phyloP scores from a whole-genome alignment of 768 basidiomycete species.

The Tephrocybe rancida region DNA sequence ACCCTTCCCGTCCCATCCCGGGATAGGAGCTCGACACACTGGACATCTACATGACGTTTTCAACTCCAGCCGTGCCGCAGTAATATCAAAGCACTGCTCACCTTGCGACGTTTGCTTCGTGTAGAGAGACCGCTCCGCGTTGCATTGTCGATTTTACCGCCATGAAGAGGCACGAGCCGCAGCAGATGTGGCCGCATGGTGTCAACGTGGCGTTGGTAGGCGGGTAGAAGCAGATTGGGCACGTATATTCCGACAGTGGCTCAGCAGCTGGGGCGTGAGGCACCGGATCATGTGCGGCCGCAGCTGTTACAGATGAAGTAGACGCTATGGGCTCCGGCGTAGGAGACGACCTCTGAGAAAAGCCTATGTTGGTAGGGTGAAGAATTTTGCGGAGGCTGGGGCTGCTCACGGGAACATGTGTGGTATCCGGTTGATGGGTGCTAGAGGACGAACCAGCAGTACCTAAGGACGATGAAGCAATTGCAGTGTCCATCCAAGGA shows the following conservation, averaged over 20 bases:
- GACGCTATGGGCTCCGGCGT: neutral
- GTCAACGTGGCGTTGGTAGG: slow-evolving; percentile 78
- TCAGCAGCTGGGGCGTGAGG: slow-evolving; percentile 27
- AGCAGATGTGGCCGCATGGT: slow-evolving; percentile 80
- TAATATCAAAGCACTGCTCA: slow-evolving; percentile 16
- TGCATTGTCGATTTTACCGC: slow-evolving; percentile 66
- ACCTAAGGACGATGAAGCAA: neutral
- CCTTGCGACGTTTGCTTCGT: slow-evolving; percentile 40
- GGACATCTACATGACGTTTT: slow-evolving; percentile 50
- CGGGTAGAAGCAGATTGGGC: slow-evolving; percentile 80
- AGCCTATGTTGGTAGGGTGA: slow-evolving; percentile 16
- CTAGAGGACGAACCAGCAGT: neutral
- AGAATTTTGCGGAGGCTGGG: slow-evolving; percentile 26
- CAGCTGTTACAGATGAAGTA: slow-evolving; percentile 6
- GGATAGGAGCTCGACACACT: slow-evolving; percentile 67
- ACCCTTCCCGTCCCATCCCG: slow-evolving; percentile 72
- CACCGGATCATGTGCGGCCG: slow-evolving; percentile 8
- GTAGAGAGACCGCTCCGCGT: slow-evolving; percentile 36
- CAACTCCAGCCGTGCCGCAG: slow-evolving; percentile 1
- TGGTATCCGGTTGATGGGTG: neutral
- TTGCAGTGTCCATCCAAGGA: neutral
- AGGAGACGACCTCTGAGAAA: slow-evolving; percentile 5
- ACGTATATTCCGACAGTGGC: slow-evolving; percentile 63
- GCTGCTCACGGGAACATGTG: slow-evolving; percentile 20
- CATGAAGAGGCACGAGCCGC: slow-evolving; percentile 74